Conservation (phyloP, 176 grass and related monocot genomes). For the Bonia amplexicaulis region DNA sequence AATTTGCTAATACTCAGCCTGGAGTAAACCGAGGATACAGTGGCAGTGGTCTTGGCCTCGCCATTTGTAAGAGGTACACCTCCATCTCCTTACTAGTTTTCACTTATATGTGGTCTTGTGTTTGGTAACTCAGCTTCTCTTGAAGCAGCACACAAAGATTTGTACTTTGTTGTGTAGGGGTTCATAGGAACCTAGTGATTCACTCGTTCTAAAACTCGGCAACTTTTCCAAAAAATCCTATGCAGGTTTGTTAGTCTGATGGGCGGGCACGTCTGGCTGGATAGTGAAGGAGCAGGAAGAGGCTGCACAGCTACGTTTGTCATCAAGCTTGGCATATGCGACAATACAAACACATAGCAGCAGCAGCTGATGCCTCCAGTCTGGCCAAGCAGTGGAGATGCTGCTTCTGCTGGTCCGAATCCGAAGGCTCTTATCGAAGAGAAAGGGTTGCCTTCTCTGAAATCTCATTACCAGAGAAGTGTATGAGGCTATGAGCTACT, state of each 20-base stretch:
- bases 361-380: constrained; percentile 50
- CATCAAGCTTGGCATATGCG: constrained; percentile 63
- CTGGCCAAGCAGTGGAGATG: constrained; percentile 41
- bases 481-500: constrained; percentile 34
- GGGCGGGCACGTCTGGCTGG: constrained; percentile 95
- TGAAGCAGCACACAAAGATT: background rate
- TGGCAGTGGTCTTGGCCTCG: constrained; percentile 82
- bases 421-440: constrained; percentile 32
- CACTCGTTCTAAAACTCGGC: background rate
- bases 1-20: constrained; percentile 68
- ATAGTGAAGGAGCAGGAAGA: constrained; percentile 87
- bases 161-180: background rate
- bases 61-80: constrained; percentile 66
- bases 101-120: constrained; percentile 24
- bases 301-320: constrained; percentile 78
- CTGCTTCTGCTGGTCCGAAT: constrained; percentile 14
- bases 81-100: background rate
- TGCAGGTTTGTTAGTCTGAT: constrained; percentile 86
- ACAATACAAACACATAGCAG: constrained; percentile 51
- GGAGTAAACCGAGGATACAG: constrained; percentile 53
- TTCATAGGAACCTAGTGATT: background rate
- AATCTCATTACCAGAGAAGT: constrained; percentile 74
- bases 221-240: background rate
- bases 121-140: constrained; percentile 18
- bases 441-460: constrained; percentile 32